Evolutionary conservation across 768 basidiomycete species (phyloP), one percentile per base, ranked within the genome.

Genomic region (Pleurotus ostreatus): DNA sequence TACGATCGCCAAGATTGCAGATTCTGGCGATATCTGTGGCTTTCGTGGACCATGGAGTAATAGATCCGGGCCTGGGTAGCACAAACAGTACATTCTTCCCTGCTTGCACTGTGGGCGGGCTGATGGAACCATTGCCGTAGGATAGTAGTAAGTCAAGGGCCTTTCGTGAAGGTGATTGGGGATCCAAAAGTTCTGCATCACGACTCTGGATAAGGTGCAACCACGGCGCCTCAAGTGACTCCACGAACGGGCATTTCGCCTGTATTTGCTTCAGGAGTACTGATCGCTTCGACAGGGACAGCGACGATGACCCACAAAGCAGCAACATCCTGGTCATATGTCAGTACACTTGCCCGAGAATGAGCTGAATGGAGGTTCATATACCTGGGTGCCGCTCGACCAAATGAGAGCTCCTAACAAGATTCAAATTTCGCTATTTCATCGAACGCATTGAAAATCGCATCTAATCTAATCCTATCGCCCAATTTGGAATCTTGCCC

Each of bases 41-140:
- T 73, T 99, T 99, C 71, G 92, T 96, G 4, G 96, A 98, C 97
- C 97, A 99, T 2, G 97, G 95, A 3, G 96, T 98, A 64, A 98
- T 88, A 3, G 95, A 94, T 3, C 96, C 95, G 6, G 84, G 79
- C 57, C 95, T 76, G 9, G 95, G 95, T 5, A 89, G 73, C 40
- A 97, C 84, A 67, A 84, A 96, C 41, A 85, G 71, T 9, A 85
- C 73, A 48, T 82, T 61, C 8, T 66, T 66, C 15, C 66, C 64
- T 12, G 48, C n/a, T 5, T 13, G 9, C 49, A 75, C 63, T n/a
- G 74, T 65, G 23, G 69, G 65, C 18, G 67, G 60, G 9, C 67
- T 59, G 0, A 86, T 85, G 5, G 63, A 71, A 68, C 90, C 77
- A 66, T 95, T 91, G 5, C 97, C 97, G 61, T 99, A 98, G 11